These are phyloP conservation scores for Metschnikowia anglica DNA, from an alignment of 805 yeast species.

Conservation along the genomic window DNA sequence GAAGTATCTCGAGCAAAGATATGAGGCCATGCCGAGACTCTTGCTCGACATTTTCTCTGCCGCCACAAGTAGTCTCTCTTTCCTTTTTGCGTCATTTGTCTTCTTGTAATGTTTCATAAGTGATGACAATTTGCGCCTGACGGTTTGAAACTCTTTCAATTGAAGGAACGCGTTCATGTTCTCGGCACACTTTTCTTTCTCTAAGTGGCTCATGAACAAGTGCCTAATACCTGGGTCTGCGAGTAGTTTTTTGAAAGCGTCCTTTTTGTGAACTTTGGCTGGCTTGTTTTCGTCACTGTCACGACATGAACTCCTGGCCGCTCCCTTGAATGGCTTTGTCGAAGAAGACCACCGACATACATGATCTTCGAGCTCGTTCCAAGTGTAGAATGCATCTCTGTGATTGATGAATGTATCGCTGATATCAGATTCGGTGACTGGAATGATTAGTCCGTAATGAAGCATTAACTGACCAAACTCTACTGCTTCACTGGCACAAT, in stretches of 20 bases:
- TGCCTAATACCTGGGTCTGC: constrained; percentile 75
- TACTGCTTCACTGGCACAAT: constrained; percentile 51
- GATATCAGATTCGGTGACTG: constrained; percentile 38
- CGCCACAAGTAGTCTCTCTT: constrained; percentile 12
- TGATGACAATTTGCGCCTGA: constrained; percentile 43
- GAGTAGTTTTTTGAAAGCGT: constrained; percentile 41
- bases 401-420: constrained; percentile 29
- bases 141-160: constrained; percentile 51
- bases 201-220: constrained; percentile 64
- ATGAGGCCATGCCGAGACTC: constrained; percentile 60
- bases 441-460: constrained; percentile 46
- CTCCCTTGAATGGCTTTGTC: constrained; percentile 7
- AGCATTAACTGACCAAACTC: constrained; percentile 52
- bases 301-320: background rate
- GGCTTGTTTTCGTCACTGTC: background rate
- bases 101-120: constrained; percentile 21
- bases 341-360: constrained; percentile 34
- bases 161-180: constrained; percentile 71
- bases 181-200: constrained; percentile 66
- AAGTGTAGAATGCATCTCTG: constrained; percentile 43
- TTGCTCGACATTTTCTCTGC: constrained; percentile 44
- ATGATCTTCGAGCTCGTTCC: constrained; percentile 42
- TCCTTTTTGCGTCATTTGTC: constrained; percentile 19
- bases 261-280: background rate
- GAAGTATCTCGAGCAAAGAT: constrained; percentile 64